These are phyloP conservation scores for Dendrobium nobile DNA, from an alignment of 106 monocot genomes.

Conservation along the genomic window DNA sequence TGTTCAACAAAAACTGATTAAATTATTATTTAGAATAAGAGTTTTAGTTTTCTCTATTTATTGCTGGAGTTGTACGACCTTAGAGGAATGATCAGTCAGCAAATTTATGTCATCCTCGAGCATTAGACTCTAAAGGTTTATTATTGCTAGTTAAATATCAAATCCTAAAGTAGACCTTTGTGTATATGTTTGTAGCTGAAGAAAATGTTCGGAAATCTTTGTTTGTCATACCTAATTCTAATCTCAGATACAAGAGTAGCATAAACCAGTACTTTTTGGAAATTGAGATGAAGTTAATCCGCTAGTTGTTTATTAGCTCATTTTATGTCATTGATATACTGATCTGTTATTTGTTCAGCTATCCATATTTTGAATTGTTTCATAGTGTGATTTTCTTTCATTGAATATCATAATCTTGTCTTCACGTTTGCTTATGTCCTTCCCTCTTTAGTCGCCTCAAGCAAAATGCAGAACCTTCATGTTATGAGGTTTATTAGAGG, in stretches of 20 bases:
- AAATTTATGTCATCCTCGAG: not conserved
- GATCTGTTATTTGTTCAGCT: not conserved
- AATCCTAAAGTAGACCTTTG: not conserved
- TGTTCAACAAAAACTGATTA: not conserved
- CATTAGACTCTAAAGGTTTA: not conserved
- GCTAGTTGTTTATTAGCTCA: not conserved
- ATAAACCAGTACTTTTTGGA: not conserved
- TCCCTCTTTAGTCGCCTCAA: not conserved
- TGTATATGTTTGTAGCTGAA: not conserved
- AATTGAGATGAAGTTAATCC: not conserved
- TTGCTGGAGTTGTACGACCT: not conserved
- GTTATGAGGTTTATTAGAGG: not conserved
- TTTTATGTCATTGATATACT: not conserved
- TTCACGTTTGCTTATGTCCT: not conserved
- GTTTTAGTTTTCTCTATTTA: not conserved
- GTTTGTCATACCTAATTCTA: not conserved
- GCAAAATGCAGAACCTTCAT: not conserved
- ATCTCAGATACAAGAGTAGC: not conserved
- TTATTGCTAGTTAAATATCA: not conserved
- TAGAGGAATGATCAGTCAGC: not conserved
- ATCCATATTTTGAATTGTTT: not conserved
- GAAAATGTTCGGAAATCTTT: not conserved
- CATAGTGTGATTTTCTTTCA: not conserved
- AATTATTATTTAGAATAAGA: constrained; percentile 1
- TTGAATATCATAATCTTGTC: not conserved